Percentiles rank a stretch among this genome's conserved stretches.
Conservation (phyloP, 257 asterid species). For the Echites panduratus region DNA sequence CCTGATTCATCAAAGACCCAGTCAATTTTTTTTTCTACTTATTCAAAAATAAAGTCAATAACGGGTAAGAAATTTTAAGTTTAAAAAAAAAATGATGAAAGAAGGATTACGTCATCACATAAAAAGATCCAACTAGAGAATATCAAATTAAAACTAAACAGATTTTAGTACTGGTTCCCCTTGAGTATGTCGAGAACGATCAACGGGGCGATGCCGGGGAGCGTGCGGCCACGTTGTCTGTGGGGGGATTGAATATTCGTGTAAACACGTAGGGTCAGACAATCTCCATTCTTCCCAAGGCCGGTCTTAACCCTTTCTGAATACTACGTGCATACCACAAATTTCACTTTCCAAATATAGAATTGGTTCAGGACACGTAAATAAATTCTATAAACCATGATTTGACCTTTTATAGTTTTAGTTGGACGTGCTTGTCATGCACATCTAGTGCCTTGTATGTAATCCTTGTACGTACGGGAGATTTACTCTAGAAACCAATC, state of each 20-base stretch:
- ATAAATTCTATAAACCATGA: neutral
- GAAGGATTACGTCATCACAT: no score
- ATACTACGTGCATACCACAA: neutral
- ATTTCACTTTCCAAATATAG: neutral
- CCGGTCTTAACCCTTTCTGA: no score
- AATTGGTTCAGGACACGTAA: neutral
- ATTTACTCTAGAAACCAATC: no score
- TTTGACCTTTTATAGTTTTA: neutral
- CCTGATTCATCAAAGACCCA: conserved; percentile 2
- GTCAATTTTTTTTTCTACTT: neutral
- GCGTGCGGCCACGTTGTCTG: neutral
- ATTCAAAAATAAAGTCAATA: neutral
- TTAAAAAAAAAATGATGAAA: neutral
- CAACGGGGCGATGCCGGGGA: neutral
- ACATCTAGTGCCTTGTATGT: neutral
- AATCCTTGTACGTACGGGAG: no score
- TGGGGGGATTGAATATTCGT: neutral
- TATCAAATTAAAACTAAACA: neutral
- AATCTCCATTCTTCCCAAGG: neutral
- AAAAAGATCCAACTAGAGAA: neutral
- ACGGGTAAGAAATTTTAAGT: neutral
- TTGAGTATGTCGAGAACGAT: neutral
- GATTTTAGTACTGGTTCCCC: neutral
- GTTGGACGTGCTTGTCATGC: neutral
- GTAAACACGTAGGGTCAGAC: neutral